phyloP scores from a whole-genome alignment of 176 grass and related monocot species.

The Lolium rigidum region DNA sequence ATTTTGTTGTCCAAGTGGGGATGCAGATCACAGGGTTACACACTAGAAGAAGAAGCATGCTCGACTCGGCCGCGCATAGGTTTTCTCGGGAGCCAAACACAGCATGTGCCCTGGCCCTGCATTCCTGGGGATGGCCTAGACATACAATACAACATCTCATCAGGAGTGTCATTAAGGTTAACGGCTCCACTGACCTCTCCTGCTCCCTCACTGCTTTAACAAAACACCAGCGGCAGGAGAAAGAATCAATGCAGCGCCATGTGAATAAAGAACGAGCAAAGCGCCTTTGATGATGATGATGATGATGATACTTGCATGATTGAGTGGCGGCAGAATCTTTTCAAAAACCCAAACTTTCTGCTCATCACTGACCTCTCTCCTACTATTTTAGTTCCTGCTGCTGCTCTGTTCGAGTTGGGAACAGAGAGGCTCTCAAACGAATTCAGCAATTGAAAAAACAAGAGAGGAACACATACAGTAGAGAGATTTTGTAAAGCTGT shows the following conservation, averaged over 20 bases:
- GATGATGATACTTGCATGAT: not conserved
- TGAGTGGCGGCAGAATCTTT: constrained; percentile 37
- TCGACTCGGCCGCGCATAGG: constrained; percentile 16
- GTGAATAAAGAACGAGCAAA: constrained; percentile 46
- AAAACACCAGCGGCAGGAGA: not conserved
- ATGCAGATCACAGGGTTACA: not conserved
- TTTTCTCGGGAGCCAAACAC: not conserved
- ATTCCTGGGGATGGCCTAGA: constrained; percentile 11
- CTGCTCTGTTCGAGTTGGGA: not conserved
- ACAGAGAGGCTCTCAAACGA: not conserved
- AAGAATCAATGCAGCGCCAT: constrained; percentile 45
- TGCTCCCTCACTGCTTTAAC: constrained; percentile 22
- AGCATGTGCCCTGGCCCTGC: constrained; percentile 48
- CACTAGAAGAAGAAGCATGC: not conserved
- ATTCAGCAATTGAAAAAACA: not conserved
- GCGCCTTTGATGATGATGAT: constrained; percentile 34
- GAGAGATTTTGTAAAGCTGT: not conserved
- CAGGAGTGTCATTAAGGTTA: constrained; percentile 30
- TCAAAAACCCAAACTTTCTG: constrained; percentile 36
- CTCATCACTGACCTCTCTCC: not conserved
- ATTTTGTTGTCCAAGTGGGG: not conserved
- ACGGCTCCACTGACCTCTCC: constrained; percentile 35
- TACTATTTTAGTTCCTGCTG: not conserved
- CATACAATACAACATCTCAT: not conserved
- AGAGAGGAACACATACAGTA: too few relatives aligned